Percentiles rank a stretch among this genome's conserved stretches.
Evolutionary conservation across 371 early-diverging fungal genomes (phyloP).

Genomic region (Entomophthora muscae): DNA sequence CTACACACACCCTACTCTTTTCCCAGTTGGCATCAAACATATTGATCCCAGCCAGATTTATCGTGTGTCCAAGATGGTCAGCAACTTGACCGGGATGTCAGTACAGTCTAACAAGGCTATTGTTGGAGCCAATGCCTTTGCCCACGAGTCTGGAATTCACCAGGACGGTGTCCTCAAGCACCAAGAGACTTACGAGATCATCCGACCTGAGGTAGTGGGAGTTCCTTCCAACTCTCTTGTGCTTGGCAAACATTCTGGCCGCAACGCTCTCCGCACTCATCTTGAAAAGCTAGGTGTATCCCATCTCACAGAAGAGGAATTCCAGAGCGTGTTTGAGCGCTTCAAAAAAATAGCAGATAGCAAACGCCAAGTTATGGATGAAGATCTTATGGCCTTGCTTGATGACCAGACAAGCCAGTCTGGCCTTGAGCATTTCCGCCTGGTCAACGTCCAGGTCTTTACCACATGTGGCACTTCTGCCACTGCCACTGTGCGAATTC

Average conservation of each 20-base stretch:
- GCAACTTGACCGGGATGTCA: slow-evolving; percentile 73
- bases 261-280: slow-evolving; percentile 75
- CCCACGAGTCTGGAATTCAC: slow-evolving; percentile 94
- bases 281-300: slow-evolving; percentile 62
- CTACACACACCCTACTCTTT: slow-evolving; percentile 65
- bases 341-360: slow-evolving; percentile 85
- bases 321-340: slow-evolving; percentile 59
- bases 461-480: slow-evolving; percentile 45
- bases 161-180: slow-evolving; percentile 95
- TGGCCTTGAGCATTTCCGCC: slow-evolving; percentile 23
- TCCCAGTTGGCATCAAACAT: slow-evolving; percentile 60
- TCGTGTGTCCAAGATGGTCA: slow-evolving; percentile 74
- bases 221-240: slow-evolving; percentile 65
- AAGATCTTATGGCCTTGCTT: slow-evolving; percentile 68
- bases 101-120: slow-evolving; percentile 95
- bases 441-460: slow-evolving; percentile 52
- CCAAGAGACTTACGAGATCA: slow-evolving; percentile 88
- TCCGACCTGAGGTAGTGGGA: slow-evolving; percentile 79
- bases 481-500: slow-evolving; percentile 46
- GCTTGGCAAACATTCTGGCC: slow-evolving; percentile 90
- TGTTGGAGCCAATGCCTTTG: slow-evolving; percentile 92
- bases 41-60: slow-evolving; percentile 78
- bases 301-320: slow-evolving; percentile 34
- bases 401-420: slow-evolving; percentile 36
- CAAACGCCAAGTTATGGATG: slow-evolving; percentile 80